Conservation (phyloP, 495 filamentous ascomycete species). For the Hypomontagnella submonticulosa region DNA sequence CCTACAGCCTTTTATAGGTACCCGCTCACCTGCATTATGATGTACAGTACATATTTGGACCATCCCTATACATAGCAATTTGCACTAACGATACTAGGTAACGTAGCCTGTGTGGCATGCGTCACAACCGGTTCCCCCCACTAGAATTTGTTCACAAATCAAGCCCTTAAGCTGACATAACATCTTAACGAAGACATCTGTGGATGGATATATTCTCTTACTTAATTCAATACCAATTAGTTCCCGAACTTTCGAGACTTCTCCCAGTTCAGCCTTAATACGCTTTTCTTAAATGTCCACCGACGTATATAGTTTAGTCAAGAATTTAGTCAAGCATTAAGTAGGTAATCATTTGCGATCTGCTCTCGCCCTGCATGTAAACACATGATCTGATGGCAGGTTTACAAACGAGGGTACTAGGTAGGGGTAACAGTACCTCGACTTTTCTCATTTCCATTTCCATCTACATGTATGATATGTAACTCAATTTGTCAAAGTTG, state of each 20-base stretch:
- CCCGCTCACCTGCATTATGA: too few relatives aligned
- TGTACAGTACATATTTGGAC: too few relatives aligned
- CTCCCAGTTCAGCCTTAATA: slow-evolving; percentile 28
- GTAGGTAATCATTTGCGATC: slow-evolving; percentile 44
- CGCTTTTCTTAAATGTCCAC: slow-evolving; percentile 8
- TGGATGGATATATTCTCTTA: background rate
- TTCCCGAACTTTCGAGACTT: slow-evolving; percentile 27
- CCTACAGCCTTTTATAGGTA: too few relatives aligned
- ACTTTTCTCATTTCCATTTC: slow-evolving; percentile 10
- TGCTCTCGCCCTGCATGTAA: slow-evolving; percentile 20
- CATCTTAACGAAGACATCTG: background rate
- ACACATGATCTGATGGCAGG: slow-evolving; percentile 35
- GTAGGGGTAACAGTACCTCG: too few relatives aligned
- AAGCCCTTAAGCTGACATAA: too few relatives aligned
- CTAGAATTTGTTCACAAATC: too few relatives aligned
- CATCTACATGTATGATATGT: slow-evolving; percentile 13
- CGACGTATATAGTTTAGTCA: slow-evolving; percentile 13
- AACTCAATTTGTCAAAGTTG: slow-evolving; percentile 1
- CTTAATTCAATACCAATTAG: too few relatives aligned
- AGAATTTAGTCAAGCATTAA: background rate
- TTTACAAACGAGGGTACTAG: too few relatives aligned
- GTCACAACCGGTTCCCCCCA: too few relatives aligned
- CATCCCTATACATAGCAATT: too few relatives aligned
- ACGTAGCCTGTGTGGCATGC: too few relatives aligned
- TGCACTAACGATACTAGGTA: too few relatives aligned